Base-by-base conservation (phyloP, 139 green algal genomes). In the Chlorella sorokiniana region DNA sequence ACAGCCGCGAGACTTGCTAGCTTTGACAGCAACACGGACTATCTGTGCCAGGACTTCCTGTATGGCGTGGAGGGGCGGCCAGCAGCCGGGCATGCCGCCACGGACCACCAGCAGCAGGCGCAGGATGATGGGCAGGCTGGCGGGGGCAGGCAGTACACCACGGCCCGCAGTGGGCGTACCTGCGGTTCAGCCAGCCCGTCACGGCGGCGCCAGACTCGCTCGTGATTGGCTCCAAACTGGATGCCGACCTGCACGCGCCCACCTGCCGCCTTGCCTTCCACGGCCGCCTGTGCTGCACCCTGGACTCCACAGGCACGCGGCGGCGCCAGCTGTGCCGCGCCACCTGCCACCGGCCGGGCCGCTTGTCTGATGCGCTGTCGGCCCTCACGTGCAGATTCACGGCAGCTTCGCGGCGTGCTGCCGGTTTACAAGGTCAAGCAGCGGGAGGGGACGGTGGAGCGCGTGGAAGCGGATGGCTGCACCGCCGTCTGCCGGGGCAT, bases 221-320 rank as follows among this genome's bases (percentile, higher is more conserved):
- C 10, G 81, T 98, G 6, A 97, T 99, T 59, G 96, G 89, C 0
- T 93, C 96, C 8, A 89, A 90, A 37, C 89, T 99, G 61, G 96
- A 99, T 65, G 86, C 85, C 0, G 92, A 96, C 79, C 81, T 90
- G 3, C 77, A 93, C n/a, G 83, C 84, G 0, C 81, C 91, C 41
- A 85, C 89, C 0, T 99, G 96, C 85, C 86, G 96, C 38, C 83
- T 99, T 11, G 96, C 95, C 0, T 97, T 98, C 76, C 93, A 96
- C 82, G 96, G 96, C 1, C 87, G 91, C 1, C 48, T 98, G 27
- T 78, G 87, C 37, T 67, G 48, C 0, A 68, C 90, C n/a, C 18
- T 94, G 16, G 88, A 92, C 45, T 71, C 81, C 6, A 16, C 62
- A 56, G 73, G 73, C 69, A 35, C 9, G 41, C 27, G 38, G 18